Conservation (phyloP, 352 stramenopile genomes). For the Globisporangium nunn region DNA sequence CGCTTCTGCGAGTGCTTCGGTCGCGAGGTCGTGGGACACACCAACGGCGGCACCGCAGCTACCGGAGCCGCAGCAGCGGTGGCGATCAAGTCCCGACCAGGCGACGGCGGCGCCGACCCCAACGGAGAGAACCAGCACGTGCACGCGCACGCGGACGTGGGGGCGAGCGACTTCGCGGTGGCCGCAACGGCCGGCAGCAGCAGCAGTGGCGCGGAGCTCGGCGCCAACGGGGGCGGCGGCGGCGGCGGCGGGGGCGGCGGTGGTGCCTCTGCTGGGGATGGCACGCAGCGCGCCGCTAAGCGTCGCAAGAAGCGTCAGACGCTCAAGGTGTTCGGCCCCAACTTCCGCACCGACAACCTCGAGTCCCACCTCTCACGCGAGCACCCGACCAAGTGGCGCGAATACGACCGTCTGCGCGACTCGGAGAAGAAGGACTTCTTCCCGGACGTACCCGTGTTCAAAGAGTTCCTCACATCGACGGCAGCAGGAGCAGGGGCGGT, state of each 20-base stretch:
- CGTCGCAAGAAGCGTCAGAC: constrained; percentile 51
- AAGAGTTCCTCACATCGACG: constrained; percentile 16
- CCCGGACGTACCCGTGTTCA: constrained; percentile 20
- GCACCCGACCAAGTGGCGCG: constrained; percentile 37
- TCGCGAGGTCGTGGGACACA: constrained; percentile 16
- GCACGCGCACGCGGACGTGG: background rate
- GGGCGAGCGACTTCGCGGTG: constrained; percentile 10
- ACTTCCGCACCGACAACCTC: constrained; percentile 54
- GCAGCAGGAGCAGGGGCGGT: background rate
- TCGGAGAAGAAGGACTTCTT: constrained; percentile 40
- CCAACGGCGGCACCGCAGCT: background rate
- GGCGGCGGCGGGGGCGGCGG: too few species aligned
- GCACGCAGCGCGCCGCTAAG: constrained; percentile 19
- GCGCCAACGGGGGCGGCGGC: too few species aligned
- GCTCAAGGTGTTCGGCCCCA: constrained; percentile 48
- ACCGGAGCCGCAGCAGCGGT: background rate
- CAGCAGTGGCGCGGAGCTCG: background rate
- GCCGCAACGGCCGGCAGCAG: background rate
- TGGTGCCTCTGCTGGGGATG: background rate
- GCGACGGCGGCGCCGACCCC: background rate
- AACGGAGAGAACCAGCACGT: background rate
- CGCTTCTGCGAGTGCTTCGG: constrained; percentile 56
- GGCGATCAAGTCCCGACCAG: background rate
- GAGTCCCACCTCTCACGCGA: constrained; percentile 46
- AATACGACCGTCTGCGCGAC: constrained; percentile 43